A percentile compares a stretch with the other conserved stretches of the same genome.
phyloP scores from a whole-genome alignment of 345 rosid genomes.

The Capsella bursapastoris region DNA sequence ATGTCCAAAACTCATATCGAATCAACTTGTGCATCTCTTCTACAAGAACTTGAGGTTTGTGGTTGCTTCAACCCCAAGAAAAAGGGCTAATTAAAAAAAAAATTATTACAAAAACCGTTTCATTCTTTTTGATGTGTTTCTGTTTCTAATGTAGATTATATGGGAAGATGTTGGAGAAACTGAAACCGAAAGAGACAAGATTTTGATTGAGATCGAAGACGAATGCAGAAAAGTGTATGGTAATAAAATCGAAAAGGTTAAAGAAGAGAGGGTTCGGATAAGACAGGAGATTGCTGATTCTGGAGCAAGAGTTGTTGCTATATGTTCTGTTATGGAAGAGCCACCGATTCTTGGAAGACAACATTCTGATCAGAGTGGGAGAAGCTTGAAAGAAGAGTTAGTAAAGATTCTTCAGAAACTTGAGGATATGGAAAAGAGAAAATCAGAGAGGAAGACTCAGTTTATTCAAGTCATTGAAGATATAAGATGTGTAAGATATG shows the following conservation, averaged over 20 bases:
- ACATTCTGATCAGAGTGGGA: slow-evolving; percentile 64
- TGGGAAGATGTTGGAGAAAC: slow-evolving; percentile 97
- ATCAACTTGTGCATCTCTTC: slow-evolving; percentile 70
- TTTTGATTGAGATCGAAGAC: slow-evolving; percentile 79
- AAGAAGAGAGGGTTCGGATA: slow-evolving; percentile 62
- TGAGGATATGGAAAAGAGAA: slow-evolving; percentile 86
- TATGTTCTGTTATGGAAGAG: slow-evolving; percentile 90
- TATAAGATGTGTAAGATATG: slow-evolving; percentile 57
- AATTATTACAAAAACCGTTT: neutral
- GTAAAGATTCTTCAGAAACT: slow-evolving; percentile 70
- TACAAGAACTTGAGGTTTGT: slow-evolving; percentile 82
- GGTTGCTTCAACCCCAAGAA: slow-evolving; percentile 17
- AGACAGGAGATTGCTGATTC: slow-evolving; percentile 74
- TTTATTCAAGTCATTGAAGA: slow-evolving; percentile 71
- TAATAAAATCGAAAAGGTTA: slow-evolving; percentile 73
- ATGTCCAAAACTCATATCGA: slow-evolving; percentile 62
- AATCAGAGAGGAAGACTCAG: slow-evolving; percentile 74
- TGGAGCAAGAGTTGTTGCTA: slow-evolving; percentile 78
- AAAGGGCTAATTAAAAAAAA: no score
- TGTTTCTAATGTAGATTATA: slow-evolving; percentile 54
- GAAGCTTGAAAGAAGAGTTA: slow-evolving; percentile 85
- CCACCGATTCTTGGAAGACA: slow-evolving; percentile 78
- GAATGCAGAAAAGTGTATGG: slow-evolving; percentile 79
- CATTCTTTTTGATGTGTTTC: neutral
- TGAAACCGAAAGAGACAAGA: slow-evolving; percentile 69